Conservation (phyloP, 1,284 basidiomycete genomes). For the Xerocomus cyaneibrunnescens region DNA sequence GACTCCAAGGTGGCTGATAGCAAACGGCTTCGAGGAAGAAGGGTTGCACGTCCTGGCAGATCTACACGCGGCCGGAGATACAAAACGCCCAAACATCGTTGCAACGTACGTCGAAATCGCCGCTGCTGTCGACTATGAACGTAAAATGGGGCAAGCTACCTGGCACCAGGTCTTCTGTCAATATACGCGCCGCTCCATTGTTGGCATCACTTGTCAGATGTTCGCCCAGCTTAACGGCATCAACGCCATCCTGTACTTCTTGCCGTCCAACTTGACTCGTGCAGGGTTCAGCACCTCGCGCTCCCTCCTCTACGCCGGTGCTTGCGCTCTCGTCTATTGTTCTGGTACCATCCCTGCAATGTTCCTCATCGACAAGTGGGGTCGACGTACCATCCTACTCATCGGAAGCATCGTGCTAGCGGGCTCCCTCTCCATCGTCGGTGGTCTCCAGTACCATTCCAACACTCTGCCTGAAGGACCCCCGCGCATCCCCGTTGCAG, state of each 20-base stretch:
- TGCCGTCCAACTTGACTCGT: conserved; percentile 50
- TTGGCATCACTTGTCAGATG: conserved; percentile 53
- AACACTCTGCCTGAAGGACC: conserved; percentile 41
- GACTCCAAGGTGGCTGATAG: conserved; percentile 54
- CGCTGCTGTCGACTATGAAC: conserved; percentile 43
- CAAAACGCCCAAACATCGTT: conserved; percentile 39
- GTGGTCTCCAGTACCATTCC: conserved; percentile 44
- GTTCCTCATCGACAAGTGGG: conserved; percentile 55
- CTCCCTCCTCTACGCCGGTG: conserved; percentile 51
- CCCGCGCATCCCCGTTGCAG: conserved; percentile 39
- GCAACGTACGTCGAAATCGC: conserved; percentile 44
- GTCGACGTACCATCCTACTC: conserved; percentile 51
- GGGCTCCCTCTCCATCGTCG: conserved; percentile 42
- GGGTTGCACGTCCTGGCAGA: conserved; percentile 48
- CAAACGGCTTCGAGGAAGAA: conserved; percentile 48
- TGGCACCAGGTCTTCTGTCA: conserved; percentile 49
- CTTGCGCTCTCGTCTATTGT: conserved; percentile 58
- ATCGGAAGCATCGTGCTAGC: conserved; percentile 46
- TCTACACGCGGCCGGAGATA: conserved; percentile 47
- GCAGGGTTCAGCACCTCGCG: conserved; percentile 47
- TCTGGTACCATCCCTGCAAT: conserved; percentile 57
- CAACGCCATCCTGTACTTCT: conserved; percentile 57
- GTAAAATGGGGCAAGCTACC: conserved; percentile 39
- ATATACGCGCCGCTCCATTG: conserved; percentile 45
- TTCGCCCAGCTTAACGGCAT: conserved; percentile 59